These are phyloP conservation scores for Zygoascus biomembranicola DNA, from an alignment of 805 yeast species.

Conservation along the genomic window DNA sequence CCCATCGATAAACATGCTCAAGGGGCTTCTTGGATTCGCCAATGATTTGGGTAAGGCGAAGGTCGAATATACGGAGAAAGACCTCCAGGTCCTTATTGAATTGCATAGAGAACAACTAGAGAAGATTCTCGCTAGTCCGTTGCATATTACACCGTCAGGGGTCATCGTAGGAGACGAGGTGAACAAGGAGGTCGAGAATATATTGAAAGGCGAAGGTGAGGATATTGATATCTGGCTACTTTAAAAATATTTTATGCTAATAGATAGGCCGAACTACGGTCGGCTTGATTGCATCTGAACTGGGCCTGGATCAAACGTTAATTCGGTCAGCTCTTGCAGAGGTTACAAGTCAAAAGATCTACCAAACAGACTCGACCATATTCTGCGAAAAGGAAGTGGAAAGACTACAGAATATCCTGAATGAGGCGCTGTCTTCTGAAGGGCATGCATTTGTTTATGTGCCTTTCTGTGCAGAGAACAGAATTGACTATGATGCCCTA, in stretches of 20 bases:
- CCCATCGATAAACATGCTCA: background rate
- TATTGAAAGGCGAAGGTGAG: background rate
- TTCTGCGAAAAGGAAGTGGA: constrained; percentile 8
- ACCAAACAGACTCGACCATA: constrained; percentile 2
- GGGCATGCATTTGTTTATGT: background rate
- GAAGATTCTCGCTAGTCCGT: background rate
- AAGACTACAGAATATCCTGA: background rate
- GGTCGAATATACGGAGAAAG: background rate
- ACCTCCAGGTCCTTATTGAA: background rate
- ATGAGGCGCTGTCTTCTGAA: background rate
- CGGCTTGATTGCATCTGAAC: constrained; percentile 9
- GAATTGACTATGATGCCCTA: constrained; percentile 1
- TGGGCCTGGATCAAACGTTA: constrained; percentile 11
- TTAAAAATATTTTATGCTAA: background rate
- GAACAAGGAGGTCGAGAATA: background rate
- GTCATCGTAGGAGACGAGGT: background rate
- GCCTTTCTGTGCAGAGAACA: background rate
- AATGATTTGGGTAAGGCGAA: background rate
- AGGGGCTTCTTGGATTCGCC: background rate
- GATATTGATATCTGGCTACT: no score
- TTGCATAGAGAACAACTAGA: background rate
- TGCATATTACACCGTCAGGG: constrained; percentile 1
- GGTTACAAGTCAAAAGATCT: background rate
- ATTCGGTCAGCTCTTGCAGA: constrained; percentile 4
- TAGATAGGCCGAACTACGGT: constrained; percentile 10